Percentiles rank a stretch among this genome's conserved stretches.
These are phyloP conservation scores for Ogataea pignaliae DNA, from an alignment of 805 yeast genomes.

Conservation along the genomic window DNA sequence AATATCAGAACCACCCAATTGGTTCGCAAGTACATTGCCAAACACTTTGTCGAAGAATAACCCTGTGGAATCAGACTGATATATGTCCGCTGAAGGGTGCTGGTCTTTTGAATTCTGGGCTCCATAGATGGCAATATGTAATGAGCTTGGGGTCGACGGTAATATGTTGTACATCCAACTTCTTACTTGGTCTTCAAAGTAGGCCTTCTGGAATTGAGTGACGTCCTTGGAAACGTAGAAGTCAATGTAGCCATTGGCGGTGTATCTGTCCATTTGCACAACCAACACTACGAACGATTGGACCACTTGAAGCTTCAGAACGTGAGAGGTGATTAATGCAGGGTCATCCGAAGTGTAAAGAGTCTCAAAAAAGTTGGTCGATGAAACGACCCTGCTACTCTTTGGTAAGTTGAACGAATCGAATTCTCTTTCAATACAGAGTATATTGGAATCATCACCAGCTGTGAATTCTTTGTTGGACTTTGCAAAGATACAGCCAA, in stretches of 20 bases:
- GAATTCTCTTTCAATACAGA: constrained; percentile 31
- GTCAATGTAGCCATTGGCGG: constrained; percentile 32
- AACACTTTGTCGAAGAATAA: constrained; percentile 42
- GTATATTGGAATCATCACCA: constrained; percentile 25
- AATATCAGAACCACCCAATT: constrained; percentile 35
- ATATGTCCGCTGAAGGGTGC: constrained; percentile 32
- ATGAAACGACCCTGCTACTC: constrained; percentile 31
- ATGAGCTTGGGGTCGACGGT: constrained; percentile 36
- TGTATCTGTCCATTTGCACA: constrained; percentile 40
- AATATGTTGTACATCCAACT: constrained; percentile 36
- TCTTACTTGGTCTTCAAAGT: constrained; percentile 33
- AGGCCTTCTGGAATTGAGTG: constrained; percentile 33
- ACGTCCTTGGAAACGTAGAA: constrained; percentile 47
- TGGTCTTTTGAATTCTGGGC: constrained; percentile 12
- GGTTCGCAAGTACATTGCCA: constrained; percentile 34
- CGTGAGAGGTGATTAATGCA: constrained; percentile 19
- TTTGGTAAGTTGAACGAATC: constrained; percentile 40
- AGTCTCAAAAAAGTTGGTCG: constrained; percentile 42
- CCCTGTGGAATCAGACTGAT: constrained; percentile 57
- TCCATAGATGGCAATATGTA: constrained; percentile 37
- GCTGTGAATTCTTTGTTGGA: constrained; percentile 17
- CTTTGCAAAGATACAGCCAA: constrained; percentile 23
- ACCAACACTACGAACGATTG: constrained; percentile 38
- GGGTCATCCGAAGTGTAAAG: constrained; percentile 10
- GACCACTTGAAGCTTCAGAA: constrained; percentile 32